Evolutionary conservation across 208 protist genomes (phyloP), one percentile per base, ranked within the genome.

Genomic region (Leishmania tropica): DNA sequence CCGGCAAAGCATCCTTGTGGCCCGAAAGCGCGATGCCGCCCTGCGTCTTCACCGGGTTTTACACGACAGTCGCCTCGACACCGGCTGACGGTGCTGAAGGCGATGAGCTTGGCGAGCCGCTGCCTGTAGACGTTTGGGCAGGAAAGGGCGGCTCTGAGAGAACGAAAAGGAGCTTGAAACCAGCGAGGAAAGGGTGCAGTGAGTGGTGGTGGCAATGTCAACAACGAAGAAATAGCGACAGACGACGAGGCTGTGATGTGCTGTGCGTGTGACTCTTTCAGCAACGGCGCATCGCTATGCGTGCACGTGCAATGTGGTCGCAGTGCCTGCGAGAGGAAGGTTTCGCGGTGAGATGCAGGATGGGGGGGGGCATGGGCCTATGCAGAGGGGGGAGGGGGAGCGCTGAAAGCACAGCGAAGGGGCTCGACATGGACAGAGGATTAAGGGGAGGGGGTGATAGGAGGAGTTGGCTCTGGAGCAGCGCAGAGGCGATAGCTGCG

Each of bases 1-100:
- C 89, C 51, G 89, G 86, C 67, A 93, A 89, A 68, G 93, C 89
- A 71, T 93, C 89, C 1, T 77, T 92, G 83, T 94, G 87, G 19
- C 87, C 91, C 24, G 83, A 91, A 58, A 95, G 78, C 65, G 92
- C 87, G 60, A 95, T 86, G 75, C 91, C 85, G 83, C 89, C 91
- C 21, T 88, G 81, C 64, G 81, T 89, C 75, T 85, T 85, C 54
- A 68, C 85, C 24, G 73, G 65, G 76, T 87, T 71, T 82, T 87
- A 62, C 62, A 88, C 76, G n/a, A 87, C 78, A 60, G 86, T 83
- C 56, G 87, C 78, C 76, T 82, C 60, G 17, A 88, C 79, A 47
- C 83, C 83, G 51, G 76, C 88, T 94, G 42, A 86, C 86, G 5
- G 88, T 90, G 70, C 92, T 85, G 75, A 89, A 93, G 74, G 83